These are phyloP conservation scores for Penicillium samsonianum DNA, from an alignment of 495 filamentous ascomycete species.

Conservation along the genomic window DNA sequence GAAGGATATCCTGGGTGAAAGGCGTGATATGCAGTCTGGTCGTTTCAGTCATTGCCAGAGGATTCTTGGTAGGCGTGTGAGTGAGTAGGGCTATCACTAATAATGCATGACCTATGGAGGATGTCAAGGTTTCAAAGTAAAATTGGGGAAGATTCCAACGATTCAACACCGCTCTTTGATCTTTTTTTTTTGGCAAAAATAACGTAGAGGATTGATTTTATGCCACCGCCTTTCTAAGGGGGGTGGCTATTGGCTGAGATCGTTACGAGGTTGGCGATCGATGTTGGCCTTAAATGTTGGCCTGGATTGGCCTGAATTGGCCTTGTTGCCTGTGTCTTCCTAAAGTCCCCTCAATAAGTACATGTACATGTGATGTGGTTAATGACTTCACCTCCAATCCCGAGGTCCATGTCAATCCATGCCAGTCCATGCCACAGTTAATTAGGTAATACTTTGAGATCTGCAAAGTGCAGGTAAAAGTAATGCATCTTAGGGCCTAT, in stretches of 20 bases:
- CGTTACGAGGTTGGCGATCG: neutral
- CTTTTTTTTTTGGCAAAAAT: constrained; percentile 15
- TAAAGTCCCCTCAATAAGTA: constrained; percentile 1
- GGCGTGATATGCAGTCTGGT: constrained; percentile 86
- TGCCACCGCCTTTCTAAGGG: constrained; percentile 9
- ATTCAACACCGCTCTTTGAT: constrained; percentile 3
- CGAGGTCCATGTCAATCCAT: too few species aligned
- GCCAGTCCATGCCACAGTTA: too few species aligned
- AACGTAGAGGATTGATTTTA: neutral
- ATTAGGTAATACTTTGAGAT: neutral
- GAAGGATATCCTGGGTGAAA: constrained; percentile 68
- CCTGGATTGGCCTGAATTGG: neutral
- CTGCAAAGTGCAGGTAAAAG: neutral
- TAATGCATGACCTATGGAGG: neutral
- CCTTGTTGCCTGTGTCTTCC: too few species aligned
- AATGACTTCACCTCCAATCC: too few species aligned
- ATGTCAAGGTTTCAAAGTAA: neutral
- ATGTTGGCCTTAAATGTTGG: neutral
- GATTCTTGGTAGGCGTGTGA: neutral
- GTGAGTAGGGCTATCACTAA: neutral
- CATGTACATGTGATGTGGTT: too few species aligned
- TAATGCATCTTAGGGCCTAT: neutral
- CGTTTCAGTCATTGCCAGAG: constrained; percentile 29
- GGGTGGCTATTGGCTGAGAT: neutral
- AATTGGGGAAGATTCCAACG: neutral